phyloP scores from a whole-genome alignment of 305 asterid genomes.

The Rubia occidens region DNA sequence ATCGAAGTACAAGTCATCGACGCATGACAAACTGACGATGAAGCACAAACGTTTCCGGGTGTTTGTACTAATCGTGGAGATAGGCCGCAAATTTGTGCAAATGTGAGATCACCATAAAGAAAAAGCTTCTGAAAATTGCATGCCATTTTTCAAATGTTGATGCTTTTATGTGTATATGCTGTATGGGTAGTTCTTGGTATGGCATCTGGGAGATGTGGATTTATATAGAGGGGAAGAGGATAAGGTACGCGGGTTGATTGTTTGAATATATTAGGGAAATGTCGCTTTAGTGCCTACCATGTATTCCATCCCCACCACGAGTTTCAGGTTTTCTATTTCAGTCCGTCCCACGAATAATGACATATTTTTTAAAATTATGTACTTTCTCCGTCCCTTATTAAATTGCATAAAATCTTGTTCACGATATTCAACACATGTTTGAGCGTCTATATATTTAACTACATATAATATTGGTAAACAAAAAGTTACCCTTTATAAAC shows the following conservation, averaged over 20 bases:
- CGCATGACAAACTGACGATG: background rate
- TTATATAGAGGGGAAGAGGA: background rate
- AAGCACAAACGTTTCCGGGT: background rate
- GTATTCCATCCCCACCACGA: no score
- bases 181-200: background rate
- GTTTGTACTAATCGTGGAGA: background rate
- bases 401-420: no score
- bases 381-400: no score
- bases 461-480: no score
- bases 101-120: background rate
- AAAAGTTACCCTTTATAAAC: no score
- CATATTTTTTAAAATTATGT: no score
- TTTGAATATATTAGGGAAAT: background rate
- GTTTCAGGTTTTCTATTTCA: no score
- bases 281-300: no score
- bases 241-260: background rate
- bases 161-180: background rate
- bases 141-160: constrained; percentile 6
- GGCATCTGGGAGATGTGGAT: no score
- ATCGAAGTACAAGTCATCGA: background rate
- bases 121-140: constrained; percentile 12
- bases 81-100: background rate
- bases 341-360: no score
- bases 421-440: no score
- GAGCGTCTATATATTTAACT: no score